Evolutionary conservation across 169 alveolate species (phyloP), one percentile per base, ranked within the genome.

Genomic region (Plasmodium berghei): DNA sequence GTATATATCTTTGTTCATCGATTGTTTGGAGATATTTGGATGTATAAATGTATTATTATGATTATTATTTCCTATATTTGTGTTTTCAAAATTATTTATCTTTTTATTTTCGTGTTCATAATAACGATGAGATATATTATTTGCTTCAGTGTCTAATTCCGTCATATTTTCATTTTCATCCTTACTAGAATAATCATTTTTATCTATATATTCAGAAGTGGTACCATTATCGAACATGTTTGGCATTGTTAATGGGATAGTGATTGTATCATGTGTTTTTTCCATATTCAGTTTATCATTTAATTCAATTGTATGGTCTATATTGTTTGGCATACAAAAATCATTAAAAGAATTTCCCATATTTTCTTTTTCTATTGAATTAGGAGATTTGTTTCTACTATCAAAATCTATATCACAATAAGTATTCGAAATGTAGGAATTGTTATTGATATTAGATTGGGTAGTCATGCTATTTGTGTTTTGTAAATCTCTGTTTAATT

Each of bases 1-100:
- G n/a, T 26, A 55, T 46, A 85, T 85, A 5, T 20, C 56, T 70
- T 67, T 85, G 26, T 55, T 67, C 63, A 9, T 69, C 6, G 70
- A 28, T 5, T 69, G 22, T 26, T 67, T 70, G 18, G 56, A 69
- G 16, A 45, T 56, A 10, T 73, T 24, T 58, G 52, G 24, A 18
- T 55, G 18, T 28, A 52, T 66, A 26, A n/a, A 52, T 18, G 66
- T 34, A n/a, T n/a, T 22, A 58, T 20, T 58, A 58, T 20, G 12
- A 26, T 48, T n/a, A n/a, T 26, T 14, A 75, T 20, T 59, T 9
- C 9, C 18, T 42, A 42, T 61, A 18, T 45, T 9, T 28, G 16
- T 42, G 14, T 56, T 55, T 9, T 72, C 16, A 72, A 16, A 46
- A 24, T 72, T 54, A 10, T 10, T 54, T 14, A 9, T 40, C 61